These are phyloP conservation scores for Corylus avellana DNA, from an alignment of 306 rosid genomes.

Conservation along the genomic window DNA sequence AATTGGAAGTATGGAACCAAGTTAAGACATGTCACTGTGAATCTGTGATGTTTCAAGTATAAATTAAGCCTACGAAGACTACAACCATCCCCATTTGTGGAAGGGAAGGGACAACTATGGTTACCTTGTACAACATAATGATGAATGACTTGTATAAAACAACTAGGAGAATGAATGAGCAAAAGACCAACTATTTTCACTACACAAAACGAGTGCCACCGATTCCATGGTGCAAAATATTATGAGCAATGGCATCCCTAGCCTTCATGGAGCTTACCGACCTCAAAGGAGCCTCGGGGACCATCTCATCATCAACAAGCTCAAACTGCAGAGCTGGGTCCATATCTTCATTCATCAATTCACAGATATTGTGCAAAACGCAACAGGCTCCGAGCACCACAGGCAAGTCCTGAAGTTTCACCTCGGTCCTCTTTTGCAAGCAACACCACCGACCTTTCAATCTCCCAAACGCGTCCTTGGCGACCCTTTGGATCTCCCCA, in stretches of 20 bases:
- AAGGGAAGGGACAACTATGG: constrained; percentile 38
- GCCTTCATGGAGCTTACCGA: constrained; percentile 65
- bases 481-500: constrained; percentile 66
- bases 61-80: constrained; percentile 29
- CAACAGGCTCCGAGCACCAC: constrained; percentile 95
- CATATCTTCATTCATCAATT: constrained; percentile 63
- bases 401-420: constrained; percentile 86
- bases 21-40: constrained; percentile 20
- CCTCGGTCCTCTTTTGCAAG: constrained; percentile 84
- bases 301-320: constrained; percentile 74
- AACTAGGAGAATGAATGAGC: constrained; percentile 29
- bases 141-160: constrained; percentile 24
- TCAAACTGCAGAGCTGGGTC: constrained; percentile 55
- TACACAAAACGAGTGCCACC: constrained; percentile 85
- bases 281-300: constrained; percentile 64
- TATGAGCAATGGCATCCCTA: constrained; percentile 91
- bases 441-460: constrained; percentile 92
- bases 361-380: constrained; percentile 90
- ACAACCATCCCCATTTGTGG: constrained; percentile 30
- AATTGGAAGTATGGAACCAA: constrained; percentile 29
- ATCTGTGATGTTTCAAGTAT: constrained; percentile 20
- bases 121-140: constrained; percentile 43
- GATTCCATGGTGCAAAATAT: constrained; percentile 91
- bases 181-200: constrained; percentile 24
- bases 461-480: constrained; percentile 74